Conservation (phyloP, 73 alveolate species). For the Tetrahymena malaccensis region DNA sequence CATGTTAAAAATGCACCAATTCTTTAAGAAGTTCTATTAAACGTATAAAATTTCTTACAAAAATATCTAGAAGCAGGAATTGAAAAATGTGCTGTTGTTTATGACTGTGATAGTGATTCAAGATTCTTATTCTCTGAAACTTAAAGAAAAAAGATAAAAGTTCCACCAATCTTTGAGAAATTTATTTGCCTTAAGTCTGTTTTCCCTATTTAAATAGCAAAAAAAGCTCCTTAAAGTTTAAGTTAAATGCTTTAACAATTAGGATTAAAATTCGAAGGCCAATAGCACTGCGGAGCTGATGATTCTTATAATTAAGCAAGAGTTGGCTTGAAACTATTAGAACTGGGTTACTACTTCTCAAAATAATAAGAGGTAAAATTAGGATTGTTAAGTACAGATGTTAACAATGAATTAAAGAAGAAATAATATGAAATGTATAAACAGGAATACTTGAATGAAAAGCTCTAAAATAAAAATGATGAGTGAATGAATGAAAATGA, state of each 20-base stretch:
- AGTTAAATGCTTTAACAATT: neutral
- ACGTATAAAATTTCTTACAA: neutral
- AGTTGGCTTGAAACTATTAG: neutral
- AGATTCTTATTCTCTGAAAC: neutral
- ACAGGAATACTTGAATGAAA: neutral
- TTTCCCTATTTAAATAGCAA: neutral
- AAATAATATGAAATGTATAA: neutral
- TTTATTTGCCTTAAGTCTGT: neutral
- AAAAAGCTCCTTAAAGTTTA: neutral
- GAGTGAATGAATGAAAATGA: no score
- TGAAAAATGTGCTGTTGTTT: neutral
- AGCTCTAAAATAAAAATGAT: no score
- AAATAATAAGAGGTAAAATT: neutral
- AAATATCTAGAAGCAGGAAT: neutral
- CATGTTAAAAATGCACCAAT: neutral
- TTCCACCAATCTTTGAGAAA: neutral
- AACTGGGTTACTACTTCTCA: neutral
- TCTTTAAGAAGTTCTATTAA: neutral
- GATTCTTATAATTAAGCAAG: neutral
- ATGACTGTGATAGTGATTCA: neutral
- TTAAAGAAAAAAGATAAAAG: neutral
- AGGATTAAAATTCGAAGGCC: neutral
- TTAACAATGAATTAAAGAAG: neutral
- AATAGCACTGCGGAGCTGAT: neutral
- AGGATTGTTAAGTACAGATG: neutral